Base-by-base conservation (phyloP, 352 stramenopile genomes). In the Pythium myriotylum region DNA sequence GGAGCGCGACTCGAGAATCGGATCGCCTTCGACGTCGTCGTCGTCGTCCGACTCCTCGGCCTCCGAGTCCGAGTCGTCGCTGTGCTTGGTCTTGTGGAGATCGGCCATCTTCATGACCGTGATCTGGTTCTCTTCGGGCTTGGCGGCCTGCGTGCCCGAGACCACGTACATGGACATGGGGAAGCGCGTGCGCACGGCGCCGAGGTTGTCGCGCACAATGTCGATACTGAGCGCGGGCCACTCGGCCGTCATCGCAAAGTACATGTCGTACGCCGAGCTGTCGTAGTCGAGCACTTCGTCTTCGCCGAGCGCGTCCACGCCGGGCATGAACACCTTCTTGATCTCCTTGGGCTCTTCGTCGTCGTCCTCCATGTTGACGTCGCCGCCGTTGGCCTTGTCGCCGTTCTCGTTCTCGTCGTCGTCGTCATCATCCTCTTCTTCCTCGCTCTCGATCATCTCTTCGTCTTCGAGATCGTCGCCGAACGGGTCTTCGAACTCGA, bases 251-350 rank as follows among this genome's bases (percentile, higher is more conserved):
- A 99, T 92, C 33, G 95, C 93, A 72, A 99, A 98, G 81, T 99
- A 98, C 96, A 99, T 99, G 74, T 98, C 96, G 83, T 99, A 99
- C 7, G 98, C 98, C 32, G 84, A 97, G 70, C 91, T 97, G 74
- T 99, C 97, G 83, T 99, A 99, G 78, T 99, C 97, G 37, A 99
- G 86, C 70, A 97, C 83, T 70, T 98, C 90, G 56, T 97, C 94
- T 47, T 97, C 90, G 46, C 80, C 72, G 26, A 99, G 70, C 57
- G 86, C 84, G 73, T 98, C 86, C 46, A 95, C 81, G 26, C 88
- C 90, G 12, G 96, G 94, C 84, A 98, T 92, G 83, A 97, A 99
- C 27, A 98, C 94, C 74, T 96, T 85, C 80, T 88, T 92, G 35
- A 75, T 65, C 57, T 75, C 59, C 52, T 84, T 78, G 17, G 79